Percentiles rank a stretch among this genome's conserved stretches.
These are phyloP conservation scores for Candida manassasensis DNA, from an alignment of 805 yeast species.

Conservation along the genomic window DNA sequence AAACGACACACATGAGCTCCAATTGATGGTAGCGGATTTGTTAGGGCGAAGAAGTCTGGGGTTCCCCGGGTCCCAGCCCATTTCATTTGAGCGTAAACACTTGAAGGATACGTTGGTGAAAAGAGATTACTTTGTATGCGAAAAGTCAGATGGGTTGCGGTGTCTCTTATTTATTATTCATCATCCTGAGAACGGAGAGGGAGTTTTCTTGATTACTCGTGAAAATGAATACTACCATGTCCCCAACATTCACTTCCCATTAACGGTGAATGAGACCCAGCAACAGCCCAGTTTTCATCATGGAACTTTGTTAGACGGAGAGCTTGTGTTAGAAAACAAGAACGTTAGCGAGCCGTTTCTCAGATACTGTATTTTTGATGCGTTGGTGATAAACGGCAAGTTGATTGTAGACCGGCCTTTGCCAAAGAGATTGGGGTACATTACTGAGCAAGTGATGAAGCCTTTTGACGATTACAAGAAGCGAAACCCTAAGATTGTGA, in stretches of 20 bases:
- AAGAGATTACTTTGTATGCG: constrained; percentile 91
- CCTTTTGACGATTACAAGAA: constrained; percentile 75
- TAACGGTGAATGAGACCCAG: constrained; percentile 34
- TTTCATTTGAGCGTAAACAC: constrained; percentile 78
- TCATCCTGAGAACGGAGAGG: constrained; percentile 75
- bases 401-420: constrained; percentile 65
- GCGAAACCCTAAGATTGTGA: constrained; percentile 67
- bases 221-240: constrained; percentile 81
- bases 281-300: constrained; percentile 62
- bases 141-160: constrained; percentile 90
- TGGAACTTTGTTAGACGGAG: constrained; percentile 93
- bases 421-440: constrained; percentile 81
- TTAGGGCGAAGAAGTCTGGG: constrained; percentile 49
- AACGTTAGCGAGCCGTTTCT: constrained; percentile 49
- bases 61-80: constrained; percentile 95
- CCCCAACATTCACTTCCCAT: constrained; percentile 82
- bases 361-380: constrained; percentile 85
- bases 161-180: constrained; percentile 67
- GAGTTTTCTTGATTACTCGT: constrained; percentile 83
- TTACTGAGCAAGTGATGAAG: constrained; percentile 71
- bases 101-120: constrained; percentile 54
- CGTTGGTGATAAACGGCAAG: constrained; percentile 77
- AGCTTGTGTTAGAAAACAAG: constrained; percentile 71
- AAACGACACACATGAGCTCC: constrained; percentile 62
- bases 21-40: constrained; percentile 62